Conservation (phyloP, 495 filamentous ascomycete genomes). For the Trichoderma reesei region DNA sequence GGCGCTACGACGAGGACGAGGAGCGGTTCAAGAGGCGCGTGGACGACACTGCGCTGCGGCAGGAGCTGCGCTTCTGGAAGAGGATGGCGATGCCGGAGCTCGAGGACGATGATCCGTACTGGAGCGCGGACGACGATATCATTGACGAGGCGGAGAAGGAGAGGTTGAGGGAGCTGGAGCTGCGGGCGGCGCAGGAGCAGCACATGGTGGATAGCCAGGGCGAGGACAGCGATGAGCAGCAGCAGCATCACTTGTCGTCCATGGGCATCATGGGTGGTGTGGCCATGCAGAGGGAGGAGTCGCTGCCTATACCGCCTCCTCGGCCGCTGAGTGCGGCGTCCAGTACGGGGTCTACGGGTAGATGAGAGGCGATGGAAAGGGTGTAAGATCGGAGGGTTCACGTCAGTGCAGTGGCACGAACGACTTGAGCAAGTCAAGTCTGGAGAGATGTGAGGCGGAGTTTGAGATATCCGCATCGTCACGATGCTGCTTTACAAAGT, state of each 20-base stretch:
- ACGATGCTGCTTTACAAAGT: background rate
- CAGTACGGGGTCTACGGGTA: constrained; percentile 29
- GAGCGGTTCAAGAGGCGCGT: constrained; percentile 36
- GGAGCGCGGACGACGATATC: constrained; percentile 47
- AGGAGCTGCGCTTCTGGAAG: constrained; percentile 47
- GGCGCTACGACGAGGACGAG: constrained; percentile 37
- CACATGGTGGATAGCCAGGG: constrained; percentile 20
- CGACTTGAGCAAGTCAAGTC: no score
- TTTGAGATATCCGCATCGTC: background rate
- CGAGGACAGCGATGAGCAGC: constrained; percentile 21
- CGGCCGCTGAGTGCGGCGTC: constrained; percentile 33
- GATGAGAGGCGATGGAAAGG: constrained; percentile 14
- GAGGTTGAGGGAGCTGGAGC: constrained; percentile 29
- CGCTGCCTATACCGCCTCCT: constrained; percentile 27
- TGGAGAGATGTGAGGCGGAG: background rate
- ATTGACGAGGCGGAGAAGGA: constrained; percentile 43
- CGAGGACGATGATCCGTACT: constrained; percentile 40
- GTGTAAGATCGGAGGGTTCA: background rate
- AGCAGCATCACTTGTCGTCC: constrained; percentile 15
- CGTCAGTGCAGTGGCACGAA: no score
- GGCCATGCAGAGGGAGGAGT: constrained; percentile 36
- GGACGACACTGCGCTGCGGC: constrained; percentile 30
- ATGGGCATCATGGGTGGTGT: constrained; percentile 29
- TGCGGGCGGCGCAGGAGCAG: constrained; percentile 29
- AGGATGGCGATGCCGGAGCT: constrained; percentile 43